Conservation (phyloP, 2,329 filamentous ascomycete genomes). For the Calonectria pseudoreteaudii region DNA sequence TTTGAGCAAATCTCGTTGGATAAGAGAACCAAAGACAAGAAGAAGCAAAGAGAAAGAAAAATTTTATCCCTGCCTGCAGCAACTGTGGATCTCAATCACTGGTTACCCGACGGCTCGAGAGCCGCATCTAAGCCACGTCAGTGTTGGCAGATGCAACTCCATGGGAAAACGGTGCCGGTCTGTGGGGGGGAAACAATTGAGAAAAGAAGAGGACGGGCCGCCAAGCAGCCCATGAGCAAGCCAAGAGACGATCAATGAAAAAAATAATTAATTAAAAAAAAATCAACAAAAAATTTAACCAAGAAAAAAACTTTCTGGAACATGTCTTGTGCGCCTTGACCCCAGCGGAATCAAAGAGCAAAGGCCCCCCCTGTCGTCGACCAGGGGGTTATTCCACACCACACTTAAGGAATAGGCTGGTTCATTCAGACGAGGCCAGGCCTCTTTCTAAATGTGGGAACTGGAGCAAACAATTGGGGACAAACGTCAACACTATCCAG, state of each 20-base stretch:
- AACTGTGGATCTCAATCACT: constrained; percentile 28
- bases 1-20: neutral
- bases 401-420: constrained; percentile 8
- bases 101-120: constrained; percentile 24
- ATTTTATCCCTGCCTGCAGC: constrained; percentile 25
- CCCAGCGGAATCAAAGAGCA: constrained; percentile 12
- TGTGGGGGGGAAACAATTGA: constrained; percentile 29
- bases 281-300: neutral
- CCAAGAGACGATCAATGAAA: constrained; percentile 5
- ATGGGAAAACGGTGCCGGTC: constrained; percentile 29
- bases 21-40: neutral
- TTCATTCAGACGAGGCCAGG: constrained; percentile 13
- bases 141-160: constrained; percentile 40
- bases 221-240: constrained; percentile 17
- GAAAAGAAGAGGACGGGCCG: constrained; percentile 30
- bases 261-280: neutral
- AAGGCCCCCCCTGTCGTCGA: constrained; percentile 33
- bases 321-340: constrained; percentile 15
- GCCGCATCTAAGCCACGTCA: constrained; percentile 43
- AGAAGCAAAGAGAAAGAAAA: constrained; percentile 3
- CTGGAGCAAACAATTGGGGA: constrained; percentile 11
- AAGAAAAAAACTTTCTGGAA: constrained; percentile 23
- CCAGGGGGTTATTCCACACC: constrained; percentile 41
- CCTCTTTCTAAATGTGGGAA: constrained; percentile 14
- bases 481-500: constrained; percentile 8